Evolutionary conservation across 2,329 filamentous ascomycete species (phyloP).

Genomic region (Diaporthe eres): DNA sequence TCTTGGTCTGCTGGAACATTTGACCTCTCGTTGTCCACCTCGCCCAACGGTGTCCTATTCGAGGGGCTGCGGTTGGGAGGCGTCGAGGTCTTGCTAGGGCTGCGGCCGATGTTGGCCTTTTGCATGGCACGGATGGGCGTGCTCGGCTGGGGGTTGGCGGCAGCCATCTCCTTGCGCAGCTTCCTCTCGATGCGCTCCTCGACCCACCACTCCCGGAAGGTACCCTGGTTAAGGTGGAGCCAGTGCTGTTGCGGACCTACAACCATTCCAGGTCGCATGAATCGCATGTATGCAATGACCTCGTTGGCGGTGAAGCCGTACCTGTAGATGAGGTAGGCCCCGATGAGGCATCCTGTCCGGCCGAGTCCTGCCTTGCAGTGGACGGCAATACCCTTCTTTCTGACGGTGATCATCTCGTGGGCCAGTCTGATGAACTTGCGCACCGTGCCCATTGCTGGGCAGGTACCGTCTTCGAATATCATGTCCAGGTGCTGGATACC

Average conservation of each 20-base stretch:
- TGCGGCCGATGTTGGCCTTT: conserved; percentile 69
- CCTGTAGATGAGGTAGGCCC: conserved; percentile 96
- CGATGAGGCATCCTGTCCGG: conserved; percentile 95
- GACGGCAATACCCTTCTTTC: conserved; percentile 94
- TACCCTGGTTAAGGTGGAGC: conserved; percentile 96
- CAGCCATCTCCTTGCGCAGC: conserved; percentile 71
- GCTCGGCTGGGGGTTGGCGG: conserved; percentile 60
- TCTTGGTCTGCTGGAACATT: conserved; percentile 78
- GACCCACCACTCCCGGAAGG: conserved; percentile 99
- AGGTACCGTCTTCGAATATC: conserved; percentile 99
- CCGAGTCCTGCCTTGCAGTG: conserved; percentile 99
- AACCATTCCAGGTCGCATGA: conserved; percentile 99
- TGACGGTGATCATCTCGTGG: conserved; percentile 92
- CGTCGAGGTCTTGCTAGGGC: conserved; percentile 81
- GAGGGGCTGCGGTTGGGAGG: conserved; percentile 85
- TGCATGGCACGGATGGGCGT: conserved; percentile 75
- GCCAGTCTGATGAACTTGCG: conserved; percentile 95
- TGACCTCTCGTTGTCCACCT: conserved; percentile 86
- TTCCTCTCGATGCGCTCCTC: conserved; percentile 85
- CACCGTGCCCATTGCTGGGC: conserved; percentile 89
- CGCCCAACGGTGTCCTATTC: conserved; percentile 88
- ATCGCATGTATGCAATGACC: conserved; percentile 97
- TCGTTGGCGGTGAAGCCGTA: conserved; percentile 98
- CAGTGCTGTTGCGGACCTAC: conserved; percentile 99
- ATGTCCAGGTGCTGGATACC: conserved; percentile 98